phyloP scores from a whole-genome alignment of 192 early-diverging fungal species.

The Backusella parvicylindrica region DNA sequence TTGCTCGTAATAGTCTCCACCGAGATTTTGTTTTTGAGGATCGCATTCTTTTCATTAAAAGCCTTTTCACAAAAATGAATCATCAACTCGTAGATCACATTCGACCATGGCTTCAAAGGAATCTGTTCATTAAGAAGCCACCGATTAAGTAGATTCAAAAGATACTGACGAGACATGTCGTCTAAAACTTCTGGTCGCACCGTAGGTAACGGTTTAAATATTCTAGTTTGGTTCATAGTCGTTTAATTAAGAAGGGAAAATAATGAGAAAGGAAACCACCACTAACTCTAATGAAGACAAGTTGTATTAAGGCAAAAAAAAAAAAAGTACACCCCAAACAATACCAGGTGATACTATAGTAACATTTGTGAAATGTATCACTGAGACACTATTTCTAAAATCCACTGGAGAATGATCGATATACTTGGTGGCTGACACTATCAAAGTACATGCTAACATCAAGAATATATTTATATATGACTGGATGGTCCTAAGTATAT shows the following conservation, averaged over 20 bases:
- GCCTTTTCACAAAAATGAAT: not conserved
- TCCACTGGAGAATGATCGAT: not conserved
- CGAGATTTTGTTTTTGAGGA: not conserved
- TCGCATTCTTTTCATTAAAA: not conserved
- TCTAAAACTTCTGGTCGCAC: not conserved
- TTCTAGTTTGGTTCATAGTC: not conserved
- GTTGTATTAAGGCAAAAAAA: not conserved
- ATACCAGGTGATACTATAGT: not conserved
- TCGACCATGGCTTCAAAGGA: not conserved
- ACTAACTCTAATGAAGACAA: not conserved
- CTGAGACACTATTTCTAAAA: not conserved
- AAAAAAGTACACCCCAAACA: not conserved
- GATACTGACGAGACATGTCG: not conserved
- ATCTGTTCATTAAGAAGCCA: slow-evolving; percentile 1
- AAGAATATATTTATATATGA: not conserved
- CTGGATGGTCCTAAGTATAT: not conserved
- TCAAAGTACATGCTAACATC: not conserved
- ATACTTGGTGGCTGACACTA: not conserved
- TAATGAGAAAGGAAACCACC: not conserved
- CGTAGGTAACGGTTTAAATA: not conserved
- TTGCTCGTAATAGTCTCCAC: not conserved
- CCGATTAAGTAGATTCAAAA: not conserved
- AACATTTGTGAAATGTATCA: not conserved
- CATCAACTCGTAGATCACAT: not conserved
- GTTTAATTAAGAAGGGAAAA: not conserved